phyloP scores from a whole-genome alignment of 2,329 filamentous ascomycete genomes.

The Amylocarpus encephaloides region DNA sequence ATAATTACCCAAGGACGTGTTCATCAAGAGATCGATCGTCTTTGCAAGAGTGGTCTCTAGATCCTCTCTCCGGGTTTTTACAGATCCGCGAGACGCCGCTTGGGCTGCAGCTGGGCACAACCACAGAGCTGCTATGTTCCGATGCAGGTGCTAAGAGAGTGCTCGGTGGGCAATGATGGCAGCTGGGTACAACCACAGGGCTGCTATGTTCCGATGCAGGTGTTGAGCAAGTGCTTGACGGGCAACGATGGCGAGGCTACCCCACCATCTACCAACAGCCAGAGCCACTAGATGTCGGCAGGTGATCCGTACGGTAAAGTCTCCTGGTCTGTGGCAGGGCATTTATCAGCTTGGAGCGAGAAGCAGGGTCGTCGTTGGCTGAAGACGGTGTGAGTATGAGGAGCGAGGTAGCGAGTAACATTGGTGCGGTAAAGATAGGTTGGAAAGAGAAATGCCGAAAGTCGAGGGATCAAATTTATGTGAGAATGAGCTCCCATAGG shows the following conservation, averaged over 20 bases:
- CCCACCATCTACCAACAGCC: slow-evolving; percentile 18
- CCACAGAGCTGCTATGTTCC: slow-evolving; percentile 28
- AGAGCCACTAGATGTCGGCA: slow-evolving; percentile 27
- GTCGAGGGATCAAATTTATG: slow-evolving; percentile 17
- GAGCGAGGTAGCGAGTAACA: slow-evolving; percentile 17
- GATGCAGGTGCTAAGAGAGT: slow-evolving; percentile 23
- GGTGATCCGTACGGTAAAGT: slow-evolving; percentile 27
- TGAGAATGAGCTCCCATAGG: slow-evolving; percentile 18
- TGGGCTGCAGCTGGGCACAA: slow-evolving; percentile 22
- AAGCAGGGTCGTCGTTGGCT: slow-evolving; percentile 19
- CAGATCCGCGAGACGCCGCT: slow-evolving; percentile 24
- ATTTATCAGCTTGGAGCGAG: slow-evolving; percentile 25
- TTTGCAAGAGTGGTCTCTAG: slow-evolving; percentile 5
- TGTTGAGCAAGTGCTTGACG: slow-evolving; percentile 19
- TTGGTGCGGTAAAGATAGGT: slow-evolving; percentile 23
- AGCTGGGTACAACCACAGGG: slow-evolving; percentile 24
- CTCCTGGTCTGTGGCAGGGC: slow-evolving; percentile 24
- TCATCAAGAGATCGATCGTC: slow-evolving; percentile 16
- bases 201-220: slow-evolving; percentile 29
- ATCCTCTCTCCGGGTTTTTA: slow-evolving; percentile 17
- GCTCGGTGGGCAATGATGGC: slow-evolving; percentile 9
- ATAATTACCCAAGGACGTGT: slow-evolving; percentile 10
- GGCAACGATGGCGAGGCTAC: slow-evolving; percentile 18
- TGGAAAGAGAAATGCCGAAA: slow-evolving; percentile 22
- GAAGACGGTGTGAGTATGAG: slow-evolving; percentile 14